A percentile compares a stretch with the other conserved stretches of the same genome.
These are phyloP conservation scores for Nothophoma quercina DNA, from an alignment of 2,329 filamentous ascomycete species.

Conservation along the genomic window DNA sequence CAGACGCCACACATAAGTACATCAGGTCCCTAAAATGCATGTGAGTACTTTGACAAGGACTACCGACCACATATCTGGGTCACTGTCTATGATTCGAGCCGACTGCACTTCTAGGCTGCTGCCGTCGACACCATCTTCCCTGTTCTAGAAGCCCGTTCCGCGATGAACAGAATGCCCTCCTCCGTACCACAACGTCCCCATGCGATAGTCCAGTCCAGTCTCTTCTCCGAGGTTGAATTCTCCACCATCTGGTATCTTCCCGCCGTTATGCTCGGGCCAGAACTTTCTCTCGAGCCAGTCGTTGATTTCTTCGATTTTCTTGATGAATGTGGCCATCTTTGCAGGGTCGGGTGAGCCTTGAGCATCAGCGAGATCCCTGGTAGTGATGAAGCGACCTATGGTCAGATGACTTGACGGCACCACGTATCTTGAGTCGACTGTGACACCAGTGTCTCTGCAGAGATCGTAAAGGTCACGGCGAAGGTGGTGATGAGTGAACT, in stretches of 20 bases:
- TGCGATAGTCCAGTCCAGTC: constrained; percentile 77
- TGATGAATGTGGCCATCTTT: constrained; percentile 70
- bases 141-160: constrained; percentile 57
- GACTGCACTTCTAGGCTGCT: neutral
- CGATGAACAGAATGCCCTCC: constrained; percentile 73
- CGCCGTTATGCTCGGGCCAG: constrained; percentile 63
- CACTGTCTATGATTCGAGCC: too few relatives aligned
- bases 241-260: constrained; percentile 59
- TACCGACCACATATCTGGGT: too few relatives aligned
- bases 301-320: constrained; percentile 79
- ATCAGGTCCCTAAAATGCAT: too few relatives aligned
- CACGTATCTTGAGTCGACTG: constrained; percentile 80
- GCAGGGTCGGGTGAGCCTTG: constrained; percentile 57
- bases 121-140: neutral
- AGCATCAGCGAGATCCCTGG: constrained; percentile 61
- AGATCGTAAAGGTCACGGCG: constrained; percentile 77
- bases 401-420: constrained; percentile 92
- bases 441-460: constrained; percentile 68
- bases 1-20: too few relatives aligned
- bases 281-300: constrained; percentile 73
- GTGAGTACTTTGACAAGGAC: too few relatives aligned
- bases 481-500: constrained; percentile 90
- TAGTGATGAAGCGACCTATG: constrained; percentile 78
- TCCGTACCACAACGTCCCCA: constrained; percentile 77
- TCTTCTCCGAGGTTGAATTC: constrained; percentile 92